Percentiles rank a stretch among this genome's conserved stretches.
phyloP scores from a whole-genome alignment of 495 filamentous ascomycete species.

The Aeminium ludgeri region DNA sequence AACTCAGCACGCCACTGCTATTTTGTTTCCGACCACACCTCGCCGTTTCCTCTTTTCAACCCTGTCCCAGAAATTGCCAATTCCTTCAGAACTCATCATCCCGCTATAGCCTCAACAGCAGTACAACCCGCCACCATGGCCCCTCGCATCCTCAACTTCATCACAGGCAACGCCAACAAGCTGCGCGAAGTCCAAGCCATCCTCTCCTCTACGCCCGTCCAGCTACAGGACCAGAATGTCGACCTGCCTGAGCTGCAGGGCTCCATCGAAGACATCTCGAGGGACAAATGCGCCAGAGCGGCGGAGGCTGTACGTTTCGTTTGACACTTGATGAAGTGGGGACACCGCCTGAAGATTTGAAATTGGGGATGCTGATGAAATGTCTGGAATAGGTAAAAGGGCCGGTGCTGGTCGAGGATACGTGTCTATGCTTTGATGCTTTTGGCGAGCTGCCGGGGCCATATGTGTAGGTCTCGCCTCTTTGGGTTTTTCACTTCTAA shows the following conservation, averaged over 20 bases:
- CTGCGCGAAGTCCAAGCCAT: constrained; percentile 75
- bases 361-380: neutral
- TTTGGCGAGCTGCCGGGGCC: constrained; percentile 82
- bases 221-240: constrained; percentile 53
- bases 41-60: no score
- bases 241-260: constrained; percentile 86
- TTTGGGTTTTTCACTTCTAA: neutral
- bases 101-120: no score
- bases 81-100: no score
- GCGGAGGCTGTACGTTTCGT: constrained; percentile 40
- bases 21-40: no score
- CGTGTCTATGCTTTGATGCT: constrained; percentile 80
- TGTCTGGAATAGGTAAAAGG: constrained; percentile 44
- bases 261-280: constrained; percentile 74
- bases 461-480: constrained; percentile 57
- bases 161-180: constrained; percentile 92
- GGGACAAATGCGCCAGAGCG: constrained; percentile 70
- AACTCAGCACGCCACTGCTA: no score
- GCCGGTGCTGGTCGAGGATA: constrained; percentile 90
- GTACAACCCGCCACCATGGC: constrained; percentile 1
- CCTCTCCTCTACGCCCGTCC: constrained; percentile 46
- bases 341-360: neutral
- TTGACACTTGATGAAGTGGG: neutral
- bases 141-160: constrained; percentile 57
- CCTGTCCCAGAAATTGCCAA: no score